Conservation (phyloP, 257 asterid genomes). For the Henckelia pumila region DNA sequence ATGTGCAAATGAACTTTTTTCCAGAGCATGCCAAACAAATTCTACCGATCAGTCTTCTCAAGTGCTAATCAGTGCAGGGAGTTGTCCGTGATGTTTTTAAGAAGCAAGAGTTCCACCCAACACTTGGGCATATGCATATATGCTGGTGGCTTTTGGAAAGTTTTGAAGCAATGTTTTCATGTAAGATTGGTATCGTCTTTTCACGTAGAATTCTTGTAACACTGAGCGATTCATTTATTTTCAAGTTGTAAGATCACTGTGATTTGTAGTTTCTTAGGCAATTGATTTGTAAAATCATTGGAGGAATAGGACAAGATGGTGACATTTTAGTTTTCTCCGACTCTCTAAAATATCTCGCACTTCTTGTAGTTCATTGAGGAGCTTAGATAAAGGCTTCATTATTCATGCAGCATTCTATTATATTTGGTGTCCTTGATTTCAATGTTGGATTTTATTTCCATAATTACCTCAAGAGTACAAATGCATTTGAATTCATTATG, state of each 20-base stretch:
- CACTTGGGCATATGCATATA: neutral
- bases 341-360: no score
- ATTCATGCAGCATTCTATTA: no score
- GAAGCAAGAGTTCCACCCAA: neutral
- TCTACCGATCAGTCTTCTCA: neutral
- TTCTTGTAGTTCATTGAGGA: neutral
- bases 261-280: neutral
- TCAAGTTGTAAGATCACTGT: neutral
- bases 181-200: neutral
- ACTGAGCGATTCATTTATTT: neutral
- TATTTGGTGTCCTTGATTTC: no score
- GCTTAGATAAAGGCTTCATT: neutral
- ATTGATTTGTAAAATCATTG: neutral
- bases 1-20: neutral
- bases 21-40: neutral
- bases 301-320: no score
- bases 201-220: no score
- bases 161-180: neutral
- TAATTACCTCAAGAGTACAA: no score
- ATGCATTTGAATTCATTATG: no score
- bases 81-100: neutral
- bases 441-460: no score
- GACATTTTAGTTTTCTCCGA: no score
- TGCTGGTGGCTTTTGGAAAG: neutral
- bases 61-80: neutral